Evolutionary conservation across 768 basidiomycete species (phyloP), one percentile per base, ranked within the genome.

Genomic region (Astraeus odoratus): DNA sequence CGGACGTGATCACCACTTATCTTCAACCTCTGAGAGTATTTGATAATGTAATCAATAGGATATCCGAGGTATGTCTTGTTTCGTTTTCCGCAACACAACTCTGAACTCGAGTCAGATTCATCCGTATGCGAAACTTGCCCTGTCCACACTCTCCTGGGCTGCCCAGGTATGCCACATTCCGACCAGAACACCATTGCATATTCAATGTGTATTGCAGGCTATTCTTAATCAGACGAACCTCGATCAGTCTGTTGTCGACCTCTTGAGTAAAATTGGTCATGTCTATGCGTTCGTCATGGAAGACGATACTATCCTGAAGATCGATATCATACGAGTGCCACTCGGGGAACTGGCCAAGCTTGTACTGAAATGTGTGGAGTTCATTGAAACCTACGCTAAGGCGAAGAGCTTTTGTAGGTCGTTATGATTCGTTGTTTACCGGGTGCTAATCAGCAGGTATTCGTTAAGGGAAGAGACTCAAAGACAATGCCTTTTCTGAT

Each of bases 311-410:
- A 34, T 40, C n/a, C 8, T 8, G 12, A 20, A n/a, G 13, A 33
- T 56, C 35, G n/a, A n/a, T 42, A 46, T 4, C 37, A 46, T 16
- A 57, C 59, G 47, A 53, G 51, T n/a, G 10, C 30, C 12, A 13
- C n/a, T 31, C 12, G n/a, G 12, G 4, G 3, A 31, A 31, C 30
- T 31, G 4, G 30, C n/a, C 10, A n/a, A 5, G 30, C 12, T 31
- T 3, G n/a, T 31, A 4, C 12, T 13, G 1, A 57, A 60, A 35
- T 60, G 59, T 29, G 59, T 51, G 4, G 54, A 56, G 44, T 62
- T 62, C 26, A 60, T 62, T 23, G 48, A 46, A 4, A 54, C 51
- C 22, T 62, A 60, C 42, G 48, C 59, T 15, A 51, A 45, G 26
- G 55, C 47, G 16, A 55, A 52, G 35, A 57, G 42, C n/a, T 49